Percentiles rank a stretch among this genome's conserved stretches.
phyloP scores from a whole-genome alignment of 441 rosid species.

The Euphorbia celastroides region DNA sequence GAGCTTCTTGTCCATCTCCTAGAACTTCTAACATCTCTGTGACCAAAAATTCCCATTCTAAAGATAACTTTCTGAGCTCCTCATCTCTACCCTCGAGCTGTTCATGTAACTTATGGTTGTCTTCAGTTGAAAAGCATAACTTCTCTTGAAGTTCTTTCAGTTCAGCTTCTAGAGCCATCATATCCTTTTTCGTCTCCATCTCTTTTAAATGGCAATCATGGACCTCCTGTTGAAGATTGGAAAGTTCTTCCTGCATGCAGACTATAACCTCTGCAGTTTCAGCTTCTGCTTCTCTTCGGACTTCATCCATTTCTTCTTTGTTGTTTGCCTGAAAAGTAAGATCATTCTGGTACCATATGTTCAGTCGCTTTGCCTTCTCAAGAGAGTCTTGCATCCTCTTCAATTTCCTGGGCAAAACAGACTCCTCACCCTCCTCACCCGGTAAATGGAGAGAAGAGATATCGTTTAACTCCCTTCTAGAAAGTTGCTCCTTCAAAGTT shows the following conservation, averaged over 20 bases:
- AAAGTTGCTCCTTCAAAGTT: slow-evolving; percentile 51
- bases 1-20: slow-evolving; percentile 61
- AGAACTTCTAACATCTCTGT: slow-evolving; percentile 78
- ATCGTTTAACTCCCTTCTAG: slow-evolving; percentile 43
- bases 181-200: slow-evolving; percentile 39
- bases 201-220: slow-evolving; percentile 68
- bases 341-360: slow-evolving; percentile 61
- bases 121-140: slow-evolving; percentile 38
- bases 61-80: slow-evolving; percentile 48
- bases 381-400: slow-evolving; percentile 89
- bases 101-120: slow-evolving; percentile 50
- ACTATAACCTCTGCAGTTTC: slow-evolving; percentile 94
- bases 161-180: slow-evolving; percentile 44
- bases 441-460: slow-evolving; percentile 28
- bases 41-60: slow-evolving; percentile 76
- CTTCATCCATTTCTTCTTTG: slow-evolving; percentile 76
- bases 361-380: slow-evolving; percentile 78
- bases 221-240: slow-evolving; percentile 76
- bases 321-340: slow-evolving; percentile 55
- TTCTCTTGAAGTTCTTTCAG: slow-evolving; percentile 55
- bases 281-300: slow-evolving; percentile 84
- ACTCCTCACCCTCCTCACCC: slow-evolving; percentile 31
- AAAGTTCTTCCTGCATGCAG: slow-evolving; percentile 91
- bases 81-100: slow-evolving; percentile 56
- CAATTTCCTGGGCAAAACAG: slow-evolving; percentile 44